Evolutionary conservation across 2,329 filamentous ascomycete species (phyloP).

Genomic region (Orbilia ellipsospora): DNA sequence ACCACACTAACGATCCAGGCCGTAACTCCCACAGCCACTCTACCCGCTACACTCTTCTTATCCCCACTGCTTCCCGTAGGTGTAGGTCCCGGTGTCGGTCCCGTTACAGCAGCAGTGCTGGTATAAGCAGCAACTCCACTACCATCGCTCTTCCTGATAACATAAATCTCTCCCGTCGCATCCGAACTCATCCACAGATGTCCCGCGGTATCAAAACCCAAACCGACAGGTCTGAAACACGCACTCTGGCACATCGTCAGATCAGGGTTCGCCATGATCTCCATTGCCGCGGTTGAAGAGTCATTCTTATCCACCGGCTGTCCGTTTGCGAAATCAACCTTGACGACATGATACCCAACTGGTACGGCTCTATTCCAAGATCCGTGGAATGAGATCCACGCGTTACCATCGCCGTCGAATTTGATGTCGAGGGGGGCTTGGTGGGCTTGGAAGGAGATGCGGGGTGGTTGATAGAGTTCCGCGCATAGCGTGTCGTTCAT

Average conservation of each 20-base stretch:
- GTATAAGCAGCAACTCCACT: slow-evolving; percentile 49
- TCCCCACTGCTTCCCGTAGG: slow-evolving; percentile 19
- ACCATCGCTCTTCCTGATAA: slow-evolving; percentile 63
- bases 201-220: slow-evolving; percentile 65
- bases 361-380: slow-evolving; percentile 69
- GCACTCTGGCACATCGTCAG: slow-evolving; percentile 45
- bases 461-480: slow-evolving; percentile 63
- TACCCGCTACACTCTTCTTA: slow-evolving; percentile 29
- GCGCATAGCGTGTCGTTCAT: slow-evolving; percentile 66
- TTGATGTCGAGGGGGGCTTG: slow-evolving; percentile 78
- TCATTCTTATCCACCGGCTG: slow-evolving; percentile 37
- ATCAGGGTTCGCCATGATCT: slow-evolving; percentile 56
- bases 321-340: slow-evolving; percentile 60
- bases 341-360: slow-evolving; percentile 62
- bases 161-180: slow-evolving; percentile 74
- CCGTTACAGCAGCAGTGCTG: slow-evolving; percentile 42
- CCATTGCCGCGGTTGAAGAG: slow-evolving; percentile 57
- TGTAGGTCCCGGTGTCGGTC: slow-evolving; percentile 47
- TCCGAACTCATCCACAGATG: slow-evolving; percentile 74
- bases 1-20: slow-evolving; percentile 20
- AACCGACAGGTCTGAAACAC: slow-evolving; percentile 56
- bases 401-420: slow-evolving; percentile 69
- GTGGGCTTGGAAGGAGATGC: slow-evolving; percentile 74
- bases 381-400: slow-evolving; percentile 79
- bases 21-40: slow-evolving; percentile 11